Evolutionary conservation across 139 green algal species (phyloP).

Genomic region (Desmodesmus armatus): DNA sequence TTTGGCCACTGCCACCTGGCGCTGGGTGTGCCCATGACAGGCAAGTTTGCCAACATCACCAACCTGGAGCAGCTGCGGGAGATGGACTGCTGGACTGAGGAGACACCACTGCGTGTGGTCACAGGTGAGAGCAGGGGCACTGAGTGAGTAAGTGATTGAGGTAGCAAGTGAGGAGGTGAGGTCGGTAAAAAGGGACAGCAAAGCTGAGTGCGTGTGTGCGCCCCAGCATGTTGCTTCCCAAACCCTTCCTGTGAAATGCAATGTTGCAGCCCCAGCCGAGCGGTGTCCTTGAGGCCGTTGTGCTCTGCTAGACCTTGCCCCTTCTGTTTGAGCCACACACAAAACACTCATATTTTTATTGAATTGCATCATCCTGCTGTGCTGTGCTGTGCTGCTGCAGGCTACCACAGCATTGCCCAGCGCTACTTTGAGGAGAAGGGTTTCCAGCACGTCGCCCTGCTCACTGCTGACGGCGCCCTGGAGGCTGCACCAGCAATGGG

Average conservation of each 20-base stretch:
- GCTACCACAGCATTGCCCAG: slow-evolving; percentile 70
- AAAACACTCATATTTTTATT: too few relatives aligned
- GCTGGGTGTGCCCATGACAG: slow-evolving; percentile 89
- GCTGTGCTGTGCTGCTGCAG: neutral
- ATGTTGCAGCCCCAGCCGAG: too few relatives aligned
- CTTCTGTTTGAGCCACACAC: too few relatives aligned
- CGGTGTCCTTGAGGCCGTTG: too few relatives aligned
- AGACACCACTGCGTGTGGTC: slow-evolving; percentile 81
- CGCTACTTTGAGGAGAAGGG: slow-evolving; percentile 89
- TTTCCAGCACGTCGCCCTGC: slow-evolving; percentile 91
- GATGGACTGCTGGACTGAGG: slow-evolving; percentile 88
- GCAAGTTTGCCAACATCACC: slow-evolving; percentile 75
- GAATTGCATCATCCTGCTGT: too few relatives aligned
- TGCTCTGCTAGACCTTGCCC: too few relatives aligned
- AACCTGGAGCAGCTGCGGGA: slow-evolving; percentile 74
- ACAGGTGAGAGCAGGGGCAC: slow-evolving; percentile 39
- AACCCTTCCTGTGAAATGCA: too few relatives aligned
- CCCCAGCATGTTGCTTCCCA: too few relatives aligned
- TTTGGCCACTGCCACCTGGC: slow-evolving; percentile 97
- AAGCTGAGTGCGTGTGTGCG: too few relatives aligned
- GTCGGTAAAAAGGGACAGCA: too few relatives aligned
- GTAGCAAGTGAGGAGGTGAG: too few relatives aligned
- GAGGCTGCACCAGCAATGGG: slow-evolving; percentile 98
- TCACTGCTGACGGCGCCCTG: slow-evolving; percentile 92
- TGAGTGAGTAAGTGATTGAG: too few relatives aligned